Percentiles rank a stretch among this genome's conserved stretches.
Conservation (phyloP, 371 early-diverging fungal species). For the Mucor saturninus region DNA sequence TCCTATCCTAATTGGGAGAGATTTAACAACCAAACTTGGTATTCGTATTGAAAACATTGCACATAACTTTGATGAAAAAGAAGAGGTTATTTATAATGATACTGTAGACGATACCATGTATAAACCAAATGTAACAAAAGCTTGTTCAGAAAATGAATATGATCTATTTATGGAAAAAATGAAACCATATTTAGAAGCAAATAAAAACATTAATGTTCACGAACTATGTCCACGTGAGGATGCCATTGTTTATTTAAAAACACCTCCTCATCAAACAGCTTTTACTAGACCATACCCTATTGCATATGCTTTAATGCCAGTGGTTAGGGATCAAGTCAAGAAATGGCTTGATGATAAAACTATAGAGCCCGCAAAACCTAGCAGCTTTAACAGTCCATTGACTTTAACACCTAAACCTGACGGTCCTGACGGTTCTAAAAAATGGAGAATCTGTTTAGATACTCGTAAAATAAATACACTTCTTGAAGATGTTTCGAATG, state of each 20-base stretch:
- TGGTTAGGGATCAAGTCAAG: conserved; percentile 4
- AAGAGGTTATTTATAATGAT: background rate
- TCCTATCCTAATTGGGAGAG: background rate
- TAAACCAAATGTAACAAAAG: background rate
- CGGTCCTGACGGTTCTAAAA: background rate
- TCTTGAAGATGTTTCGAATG: background rate
- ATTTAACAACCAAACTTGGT: background rate
- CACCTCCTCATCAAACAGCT: background rate
- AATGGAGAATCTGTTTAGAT: conserved; percentile 1
- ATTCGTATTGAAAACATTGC: background rate
- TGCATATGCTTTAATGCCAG: background rate
- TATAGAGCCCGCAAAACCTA: background rate
- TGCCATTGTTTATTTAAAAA: conserved; percentile 5
- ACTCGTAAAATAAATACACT: background rate
- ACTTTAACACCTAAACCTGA: background rate
- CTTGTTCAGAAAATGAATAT: background rate
- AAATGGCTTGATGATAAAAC: conserved; percentile 10
- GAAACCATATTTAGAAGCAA: background rate
- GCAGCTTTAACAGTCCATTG: background rate
- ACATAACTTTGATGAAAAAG: background rate
- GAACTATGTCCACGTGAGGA: background rate
- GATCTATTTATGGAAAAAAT: background rate
- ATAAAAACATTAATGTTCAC: background rate
- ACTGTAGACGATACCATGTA: background rate
- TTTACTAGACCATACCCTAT: conserved; percentile 13